These are phyloP conservation scores for Xerocomus potaroensis DNA, from an alignment of 768 basidiomycete species.

Conservation along the genomic window DNA sequence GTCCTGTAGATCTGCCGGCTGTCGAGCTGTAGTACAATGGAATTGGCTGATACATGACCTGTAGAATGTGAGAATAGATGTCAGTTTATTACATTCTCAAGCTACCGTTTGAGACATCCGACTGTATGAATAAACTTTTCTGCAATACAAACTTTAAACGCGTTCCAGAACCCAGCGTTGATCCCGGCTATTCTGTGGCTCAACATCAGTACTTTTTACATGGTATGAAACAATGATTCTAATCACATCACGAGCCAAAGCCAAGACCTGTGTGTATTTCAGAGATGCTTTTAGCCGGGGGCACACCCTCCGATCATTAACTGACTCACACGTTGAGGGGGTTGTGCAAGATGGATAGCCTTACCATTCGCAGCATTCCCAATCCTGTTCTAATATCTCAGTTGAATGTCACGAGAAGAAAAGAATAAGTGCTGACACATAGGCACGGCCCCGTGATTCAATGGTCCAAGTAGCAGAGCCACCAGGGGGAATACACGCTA, in stretches of 20 bases:
- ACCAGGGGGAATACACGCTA: background rate
- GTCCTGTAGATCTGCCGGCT: no score
- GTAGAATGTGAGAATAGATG: no score
- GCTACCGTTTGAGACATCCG: no score
- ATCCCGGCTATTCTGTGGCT: background rate
- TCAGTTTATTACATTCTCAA: no score
- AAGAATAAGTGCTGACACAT: background rate
- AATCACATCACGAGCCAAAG: background rate
- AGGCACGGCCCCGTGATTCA: background rate
- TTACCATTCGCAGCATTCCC: constrained; percentile 3
- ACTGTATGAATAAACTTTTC: no score
- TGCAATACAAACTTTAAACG: no score
- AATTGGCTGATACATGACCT: no score
- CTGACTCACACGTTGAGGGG: background rate
- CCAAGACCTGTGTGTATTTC: background rate
- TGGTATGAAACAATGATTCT: background rate
- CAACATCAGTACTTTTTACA: background rate
- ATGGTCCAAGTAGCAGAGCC: background rate
- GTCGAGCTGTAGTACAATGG: no score
- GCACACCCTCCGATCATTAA: background rate
- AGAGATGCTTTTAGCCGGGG: background rate
- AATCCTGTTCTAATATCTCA: background rate
- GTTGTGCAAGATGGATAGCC: background rate
- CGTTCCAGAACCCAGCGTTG: background rate
- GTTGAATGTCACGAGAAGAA: background rate